phyloP scores from a whole-genome alignment of 352 stramenopile species.

The Phytophthora aleatoria region DNA sequence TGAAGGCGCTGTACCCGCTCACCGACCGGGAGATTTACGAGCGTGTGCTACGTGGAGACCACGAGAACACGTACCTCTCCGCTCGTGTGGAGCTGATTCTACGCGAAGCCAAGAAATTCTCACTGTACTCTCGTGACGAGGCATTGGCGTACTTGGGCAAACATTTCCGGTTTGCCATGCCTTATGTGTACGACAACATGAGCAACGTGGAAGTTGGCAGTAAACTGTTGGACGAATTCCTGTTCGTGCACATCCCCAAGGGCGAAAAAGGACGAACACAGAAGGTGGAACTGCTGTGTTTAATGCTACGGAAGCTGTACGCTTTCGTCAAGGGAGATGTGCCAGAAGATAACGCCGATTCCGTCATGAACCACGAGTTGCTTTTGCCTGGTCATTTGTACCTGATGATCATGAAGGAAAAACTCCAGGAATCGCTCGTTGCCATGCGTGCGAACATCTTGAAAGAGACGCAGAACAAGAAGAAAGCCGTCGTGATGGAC shows the following conservation, averaged over 20 bases:
- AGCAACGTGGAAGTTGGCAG: conserved; percentile 91
- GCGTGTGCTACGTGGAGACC: conserved; percentile 94
- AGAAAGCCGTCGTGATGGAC: conserved; percentile 75
- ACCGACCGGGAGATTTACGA: conserved; percentile 97
- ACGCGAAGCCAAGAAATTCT: conserved; percentile 95
- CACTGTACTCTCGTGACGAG: conserved; percentile 87
- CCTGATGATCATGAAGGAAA: conserved; percentile 98
- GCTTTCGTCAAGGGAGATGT: conserved; percentile 94
- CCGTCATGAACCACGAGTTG: conserved; percentile 98
- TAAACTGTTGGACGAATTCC: conserved; percentile 92
- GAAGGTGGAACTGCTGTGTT: conserved; percentile 93
- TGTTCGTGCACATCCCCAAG: conserved; percentile 97
- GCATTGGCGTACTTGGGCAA: conserved; percentile 96
- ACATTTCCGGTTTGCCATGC: conserved; percentile 94
- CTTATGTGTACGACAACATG: conserved; percentile 79
- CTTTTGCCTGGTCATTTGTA: conserved; percentile 96
- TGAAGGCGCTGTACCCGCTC: conserved; percentile 95
- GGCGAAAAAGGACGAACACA: conserved; percentile 86
- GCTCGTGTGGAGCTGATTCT: conserved; percentile 97
- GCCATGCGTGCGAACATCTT: conserved; percentile 78
- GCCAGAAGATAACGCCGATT: conserved; percentile 98
- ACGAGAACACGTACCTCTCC: conserved; percentile 97
- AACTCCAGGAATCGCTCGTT: conserved; percentile 95
- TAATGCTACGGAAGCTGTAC: conserved; percentile 99
- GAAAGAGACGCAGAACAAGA: conserved; percentile 64